Conservation (phyloP, 345 rosid genomes). For the Salix viminalis region DNA sequence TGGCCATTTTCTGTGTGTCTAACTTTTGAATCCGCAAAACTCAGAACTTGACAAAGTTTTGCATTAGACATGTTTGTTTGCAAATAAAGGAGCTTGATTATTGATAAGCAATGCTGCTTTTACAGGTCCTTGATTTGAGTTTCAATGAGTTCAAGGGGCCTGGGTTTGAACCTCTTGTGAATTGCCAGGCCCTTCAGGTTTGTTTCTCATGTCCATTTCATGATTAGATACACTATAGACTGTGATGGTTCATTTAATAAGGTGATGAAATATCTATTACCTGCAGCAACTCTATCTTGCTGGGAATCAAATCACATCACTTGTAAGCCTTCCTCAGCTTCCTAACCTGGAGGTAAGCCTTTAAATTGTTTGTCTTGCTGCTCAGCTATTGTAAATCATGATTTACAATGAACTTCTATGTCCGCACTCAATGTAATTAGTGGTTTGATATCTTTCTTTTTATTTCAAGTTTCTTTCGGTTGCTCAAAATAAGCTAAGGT, state of each 20-base stretch:
- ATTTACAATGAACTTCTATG: neutral
- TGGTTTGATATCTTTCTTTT: slow-evolving; percentile 11
- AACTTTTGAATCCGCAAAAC: neutral
- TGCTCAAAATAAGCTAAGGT: slow-evolving; percentile 92
- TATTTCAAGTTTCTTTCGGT: slow-evolving; percentile 79
- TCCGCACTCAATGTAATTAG: neutral
- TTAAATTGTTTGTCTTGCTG: slow-evolving; percentile 8
- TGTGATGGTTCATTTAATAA: slow-evolving; percentile 5
- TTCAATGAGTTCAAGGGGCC: slow-evolving; percentile 99
- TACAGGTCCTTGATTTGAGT: slow-evolving; percentile 95
- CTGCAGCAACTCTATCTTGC: slow-evolving; percentile 96
- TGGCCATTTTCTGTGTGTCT: neutral
- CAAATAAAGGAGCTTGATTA: neutral
- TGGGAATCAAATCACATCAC: slow-evolving; percentile 93
- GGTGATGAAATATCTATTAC: slow-evolving; percentile 25
- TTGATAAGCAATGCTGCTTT: slow-evolving; percentile 13
- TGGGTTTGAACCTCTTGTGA: slow-evolving; percentile 93
- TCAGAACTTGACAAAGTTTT: neutral
- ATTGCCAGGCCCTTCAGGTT: slow-evolving; percentile 92
- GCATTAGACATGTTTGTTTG: neutral
- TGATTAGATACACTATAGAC: slow-evolving; percentile 2
- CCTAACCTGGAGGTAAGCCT: slow-evolving; percentile 88
- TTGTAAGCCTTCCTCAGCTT: slow-evolving; percentile 88
- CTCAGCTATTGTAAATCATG: neutral
- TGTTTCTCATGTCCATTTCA: slow-evolving; percentile 16